Conservation (phyloP, 495 filamentous ascomycete species). For the Saxispiralis lemnorum region DNA sequence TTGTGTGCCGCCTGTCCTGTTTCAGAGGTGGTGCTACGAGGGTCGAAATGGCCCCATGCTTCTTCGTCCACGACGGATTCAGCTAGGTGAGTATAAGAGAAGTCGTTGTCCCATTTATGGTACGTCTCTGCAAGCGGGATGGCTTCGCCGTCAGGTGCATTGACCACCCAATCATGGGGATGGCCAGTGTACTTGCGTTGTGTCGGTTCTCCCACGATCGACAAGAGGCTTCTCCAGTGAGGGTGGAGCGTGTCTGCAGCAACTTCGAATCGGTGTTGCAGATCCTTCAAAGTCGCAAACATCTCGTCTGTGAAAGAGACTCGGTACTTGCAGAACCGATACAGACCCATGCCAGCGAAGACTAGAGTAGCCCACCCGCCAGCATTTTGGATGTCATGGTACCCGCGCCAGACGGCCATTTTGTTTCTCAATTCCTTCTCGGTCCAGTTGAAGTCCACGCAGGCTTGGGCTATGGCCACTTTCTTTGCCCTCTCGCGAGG, state of each 20-base stretch:
- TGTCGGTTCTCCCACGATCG: slow-evolving; percentile 11
- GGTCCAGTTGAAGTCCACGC: slow-evolving; percentile 17
- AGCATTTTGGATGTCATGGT: slow-evolving; percentile 20
- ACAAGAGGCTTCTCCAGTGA: slow-evolving; percentile 18
- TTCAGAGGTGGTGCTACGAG: slow-evolving; percentile 7
- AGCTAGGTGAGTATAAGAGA: slow-evolving; percentile 18
- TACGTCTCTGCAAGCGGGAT: slow-evolving; percentile 20
- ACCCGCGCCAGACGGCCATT: slow-evolving; percentile 23
- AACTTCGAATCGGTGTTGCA: slow-evolving; percentile 20
- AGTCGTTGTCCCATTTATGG: slow-evolving; percentile 15
- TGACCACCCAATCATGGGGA: slow-evolving; percentile 20
- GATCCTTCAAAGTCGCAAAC: slow-evolving; percentile 15
- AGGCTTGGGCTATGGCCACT: slow-evolving; percentile 13
- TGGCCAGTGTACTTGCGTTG: slow-evolving; percentile 16
- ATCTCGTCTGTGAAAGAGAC: slow-evolving; percentile 17
- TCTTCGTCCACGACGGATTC: slow-evolving; percentile 17
- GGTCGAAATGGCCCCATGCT: slow-evolving; percentile 19
- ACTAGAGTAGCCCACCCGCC: slow-evolving; percentile 23
- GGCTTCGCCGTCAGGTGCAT: slow-evolving; percentile 10
- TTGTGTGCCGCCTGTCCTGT: slow-evolving; percentile 1
- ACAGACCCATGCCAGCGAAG: slow-evolving; percentile 23
- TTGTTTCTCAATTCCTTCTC: slow-evolving; percentile 25
- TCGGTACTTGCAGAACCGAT: slow-evolving; percentile 25
- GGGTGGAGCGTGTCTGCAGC: slow-evolving; percentile 25
- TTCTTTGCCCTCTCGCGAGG: slow-evolving; percentile 10